These are phyloP conservation scores for Lolium multiflorum DNA, from an alignment of 176 grass and related monocot genomes.

Conservation along the genomic window DNA sequence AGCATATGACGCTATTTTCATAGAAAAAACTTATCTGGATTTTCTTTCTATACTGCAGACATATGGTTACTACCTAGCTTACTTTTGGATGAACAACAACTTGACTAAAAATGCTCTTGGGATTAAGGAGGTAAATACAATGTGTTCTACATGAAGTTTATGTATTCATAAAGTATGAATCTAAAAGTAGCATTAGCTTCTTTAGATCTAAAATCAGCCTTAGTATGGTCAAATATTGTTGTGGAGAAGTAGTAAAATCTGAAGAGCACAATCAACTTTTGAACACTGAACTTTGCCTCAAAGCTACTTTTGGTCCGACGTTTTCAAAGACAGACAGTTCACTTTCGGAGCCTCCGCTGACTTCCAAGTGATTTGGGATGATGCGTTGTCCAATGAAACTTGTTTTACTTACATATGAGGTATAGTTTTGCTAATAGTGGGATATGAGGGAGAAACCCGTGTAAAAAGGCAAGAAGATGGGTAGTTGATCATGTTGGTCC, in stretches of 20 bases:
- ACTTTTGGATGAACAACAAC: conserved; percentile 51
- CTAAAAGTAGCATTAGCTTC: not conserved
- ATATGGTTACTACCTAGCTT: conserved; percentile 35
- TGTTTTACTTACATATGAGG: not conserved
- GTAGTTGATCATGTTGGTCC: not conserved
- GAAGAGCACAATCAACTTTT: not conserved
- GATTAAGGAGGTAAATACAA: conserved; percentile 51
- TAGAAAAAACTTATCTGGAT: not conserved
- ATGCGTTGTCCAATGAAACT: not conserved
- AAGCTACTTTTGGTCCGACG: no score
- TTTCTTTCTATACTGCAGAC: not conserved
- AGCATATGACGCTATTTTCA: not conserved
- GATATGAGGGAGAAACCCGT: not conserved
- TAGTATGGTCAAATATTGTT: not conserved
- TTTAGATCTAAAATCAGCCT: not conserved
- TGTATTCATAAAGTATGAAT: not conserved
- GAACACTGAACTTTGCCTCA: not conserved
- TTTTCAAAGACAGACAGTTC: not conserved
- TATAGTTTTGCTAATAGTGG: no score
- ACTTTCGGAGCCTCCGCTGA: not conserved
- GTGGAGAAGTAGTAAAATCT: not conserved
- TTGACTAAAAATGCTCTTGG: conserved; percentile 39
- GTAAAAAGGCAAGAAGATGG: not conserved
- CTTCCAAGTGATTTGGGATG: not conserved
- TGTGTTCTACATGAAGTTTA: not conserved